Conservation (phyloP, 2,329 filamentous ascomycete genomes). For the Fusarium neocosmosporiellum region DNA sequence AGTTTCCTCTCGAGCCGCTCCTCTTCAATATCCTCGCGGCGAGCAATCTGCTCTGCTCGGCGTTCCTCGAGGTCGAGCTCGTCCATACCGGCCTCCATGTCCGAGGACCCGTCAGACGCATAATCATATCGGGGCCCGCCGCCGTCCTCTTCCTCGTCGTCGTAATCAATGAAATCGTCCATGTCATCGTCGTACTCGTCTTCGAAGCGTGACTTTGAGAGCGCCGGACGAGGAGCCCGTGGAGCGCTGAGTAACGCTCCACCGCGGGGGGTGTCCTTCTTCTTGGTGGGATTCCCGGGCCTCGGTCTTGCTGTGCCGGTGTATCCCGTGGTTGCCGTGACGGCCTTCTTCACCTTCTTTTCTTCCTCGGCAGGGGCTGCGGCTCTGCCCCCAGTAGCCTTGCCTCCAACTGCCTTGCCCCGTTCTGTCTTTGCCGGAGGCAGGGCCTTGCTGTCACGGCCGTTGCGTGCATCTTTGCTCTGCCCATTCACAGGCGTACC, state of each 20-base stretch:
- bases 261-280: conserved; percentile 51
- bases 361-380: conserved; percentile 42
- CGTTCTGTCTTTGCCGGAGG: conserved; percentile 31
- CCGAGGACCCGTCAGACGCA: conserved; percentile 74
- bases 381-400: conserved; percentile 30
- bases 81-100: conserved; percentile 81
- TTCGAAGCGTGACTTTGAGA: conserved; percentile 56
- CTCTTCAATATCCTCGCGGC: conserved; percentile 74
- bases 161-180: conserved; percentile 72
- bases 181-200: conserved; percentile 73
- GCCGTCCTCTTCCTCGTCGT: conserved; percentile 64
- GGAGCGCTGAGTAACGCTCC: conserved; percentile 55
- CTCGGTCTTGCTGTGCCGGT: conserved; percentile 72
- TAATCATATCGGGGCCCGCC: conserved; percentile 63
- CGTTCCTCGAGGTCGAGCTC: conserved; percentile 80
- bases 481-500: conserved; percentile 40
- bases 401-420: conserved; percentile 36
- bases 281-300: conserved; percentile 50
- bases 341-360: conserved; percentile 72
- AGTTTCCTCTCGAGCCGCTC: conserved; percentile 70
- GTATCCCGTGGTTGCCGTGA: conserved; percentile 72
- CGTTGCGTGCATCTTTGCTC: conserved; percentile 35
- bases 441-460: conserved; percentile 34
- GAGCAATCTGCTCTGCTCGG: conserved; percentile 69
- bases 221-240: conserved; percentile 40